phyloP scores from a whole-genome alignment of 1,284 basidiomycete genomes.

The Ceratobasidium sp. region DNA sequence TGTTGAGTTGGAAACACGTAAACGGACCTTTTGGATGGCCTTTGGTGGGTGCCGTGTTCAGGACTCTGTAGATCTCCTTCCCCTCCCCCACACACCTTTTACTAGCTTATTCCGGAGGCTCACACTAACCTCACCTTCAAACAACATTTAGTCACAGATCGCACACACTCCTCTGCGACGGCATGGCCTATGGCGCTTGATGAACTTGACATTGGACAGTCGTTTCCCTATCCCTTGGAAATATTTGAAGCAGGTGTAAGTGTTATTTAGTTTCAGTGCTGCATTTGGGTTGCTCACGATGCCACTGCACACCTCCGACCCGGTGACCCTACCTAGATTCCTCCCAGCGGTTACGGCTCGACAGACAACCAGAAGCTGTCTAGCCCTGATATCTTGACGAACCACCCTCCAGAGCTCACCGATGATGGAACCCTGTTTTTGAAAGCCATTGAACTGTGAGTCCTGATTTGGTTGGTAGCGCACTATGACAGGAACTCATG shows the following conservation, averaged over 20 bases:
- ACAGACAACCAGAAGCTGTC: background rate
- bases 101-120: too few relatives aligned
- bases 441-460: conserved; percentile 37
- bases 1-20: conserved; percentile 26
- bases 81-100: too few relatives aligned
- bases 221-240: conserved; percentile 30
- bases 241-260: conserved; percentile 32
- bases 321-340: too few relatives aligned
- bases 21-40: conserved; percentile 38
- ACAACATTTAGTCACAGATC: conserved; percentile 30
- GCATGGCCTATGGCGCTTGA: conserved; percentile 35
- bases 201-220: conserved; percentile 34
- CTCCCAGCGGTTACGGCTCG: background rate
- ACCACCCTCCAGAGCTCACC: conserved; percentile 33
- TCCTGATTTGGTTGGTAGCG: background rate
- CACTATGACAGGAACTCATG: conserved; percentile 8
- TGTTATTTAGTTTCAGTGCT: too few relatives aligned
- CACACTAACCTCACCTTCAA: background rate
- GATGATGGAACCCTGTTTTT: conserved; percentile 35
- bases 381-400: conserved; percentile 27
- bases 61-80: background rate
- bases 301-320: too few relatives aligned
- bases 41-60: conserved; percentile 16
- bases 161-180: conserved; percentile 32
- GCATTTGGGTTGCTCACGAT: too few relatives aligned